Percentiles rank a stretch among this genome's conserved stretches.
phyloP scores from a whole-genome alignment of 1,284 basidiomycete genomes.

The Ceratobasidium sp. region DNA sequence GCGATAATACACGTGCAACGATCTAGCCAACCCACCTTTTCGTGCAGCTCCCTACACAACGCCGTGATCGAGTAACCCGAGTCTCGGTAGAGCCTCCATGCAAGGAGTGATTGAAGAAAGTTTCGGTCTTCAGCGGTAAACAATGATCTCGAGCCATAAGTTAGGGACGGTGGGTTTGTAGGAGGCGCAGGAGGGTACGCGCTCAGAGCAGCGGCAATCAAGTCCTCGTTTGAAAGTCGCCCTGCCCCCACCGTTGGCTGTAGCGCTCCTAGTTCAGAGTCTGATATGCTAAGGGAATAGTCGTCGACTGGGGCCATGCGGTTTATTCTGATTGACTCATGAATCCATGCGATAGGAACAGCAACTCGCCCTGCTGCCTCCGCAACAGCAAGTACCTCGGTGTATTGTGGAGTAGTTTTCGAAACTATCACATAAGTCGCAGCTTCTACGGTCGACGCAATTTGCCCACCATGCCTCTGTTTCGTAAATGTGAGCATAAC shows the following conservation, averaged over 20 bases:
- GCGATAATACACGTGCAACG: background rate
- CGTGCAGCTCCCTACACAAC: slow-evolving; percentile 1
- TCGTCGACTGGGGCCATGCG: slow-evolving; percentile 23
- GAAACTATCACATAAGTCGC: slow-evolving; percentile 44
- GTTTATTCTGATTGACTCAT: slow-evolving; percentile 15
- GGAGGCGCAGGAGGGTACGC: slow-evolving; percentile 20
- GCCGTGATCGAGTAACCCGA: background rate
- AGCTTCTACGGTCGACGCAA: slow-evolving; percentile 7
- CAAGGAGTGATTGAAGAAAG: slow-evolving; percentile 19
- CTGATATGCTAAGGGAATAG: slow-evolving; percentile 21
- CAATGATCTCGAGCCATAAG: background rate
- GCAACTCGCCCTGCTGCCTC: slow-evolving; percentile 26
- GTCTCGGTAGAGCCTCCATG: slow-evolving; percentile 31
- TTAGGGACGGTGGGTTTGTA: background rate
- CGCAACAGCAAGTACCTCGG: slow-evolving; percentile 28
- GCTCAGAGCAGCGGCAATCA: slow-evolving; percentile 17
- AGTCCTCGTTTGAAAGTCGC: slow-evolving; percentile 13
- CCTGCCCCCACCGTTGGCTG: background rate
- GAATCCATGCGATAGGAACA: slow-evolving; percentile 40
- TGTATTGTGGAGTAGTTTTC: slow-evolving; percentile 30
- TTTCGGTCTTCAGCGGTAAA: slow-evolving; percentile 23
- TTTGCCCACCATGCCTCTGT: slow-evolving; percentile 36
- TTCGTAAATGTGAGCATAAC: background rate
- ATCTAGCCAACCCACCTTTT: slow-evolving; percentile 1
- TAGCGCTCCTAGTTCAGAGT: background rate